These are phyloP conservation scores for Trametes gibbosa DNA, from an alignment of 768 basidiomycete species.

Conservation along the genomic window DNA sequence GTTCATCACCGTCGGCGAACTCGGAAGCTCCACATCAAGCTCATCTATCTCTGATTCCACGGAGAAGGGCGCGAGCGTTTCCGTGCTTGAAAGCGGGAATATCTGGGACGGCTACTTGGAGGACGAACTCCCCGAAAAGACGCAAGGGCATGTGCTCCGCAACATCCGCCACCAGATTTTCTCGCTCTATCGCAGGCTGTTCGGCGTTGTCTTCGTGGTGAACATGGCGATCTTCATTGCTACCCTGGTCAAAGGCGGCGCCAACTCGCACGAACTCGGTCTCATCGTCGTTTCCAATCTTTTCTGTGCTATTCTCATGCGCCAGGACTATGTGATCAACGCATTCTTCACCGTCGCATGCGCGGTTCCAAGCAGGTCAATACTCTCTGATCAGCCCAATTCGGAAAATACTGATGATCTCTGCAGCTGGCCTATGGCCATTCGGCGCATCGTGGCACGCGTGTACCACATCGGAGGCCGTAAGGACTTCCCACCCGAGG, in stretches of 20 bases:
- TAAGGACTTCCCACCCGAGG: constrained; percentile 29
- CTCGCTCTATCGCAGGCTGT: constrained; percentile 53
- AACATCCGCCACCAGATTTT: constrained; percentile 56
- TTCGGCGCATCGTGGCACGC: constrained; percentile 51
- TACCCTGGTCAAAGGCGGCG: constrained; percentile 21
- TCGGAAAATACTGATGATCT: constrained; percentile 13
- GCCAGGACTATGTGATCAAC: constrained; percentile 57
- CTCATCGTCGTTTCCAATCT: constrained; percentile 44
- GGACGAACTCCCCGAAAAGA: constrained; percentile 50
- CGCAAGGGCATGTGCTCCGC: constrained; percentile 43
- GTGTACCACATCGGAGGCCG: constrained; percentile 59
- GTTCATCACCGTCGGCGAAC: constrained; percentile 1
- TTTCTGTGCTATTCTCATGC: constrained; percentile 41
- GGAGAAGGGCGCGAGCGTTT: constrained; percentile 26
- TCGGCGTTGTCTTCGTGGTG: constrained; percentile 49
- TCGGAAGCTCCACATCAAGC: constrained; percentile 24
- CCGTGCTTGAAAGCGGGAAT: constrained; percentile 25
- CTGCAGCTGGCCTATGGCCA: constrained; percentile 52
- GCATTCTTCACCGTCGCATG: constrained; percentile 52
- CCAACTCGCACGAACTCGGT: constrained; percentile 33
- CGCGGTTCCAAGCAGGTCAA: constrained; percentile 48
- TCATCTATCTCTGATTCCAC: constrained; percentile 15
- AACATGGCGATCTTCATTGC: constrained; percentile 51
- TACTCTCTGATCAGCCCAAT: background rate
- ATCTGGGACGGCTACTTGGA: constrained; percentile 54